phyloP scores from a whole-genome alignment of 2,329 filamentous ascomycete genomes.

The Amylocarpus encephaloides region DNA sequence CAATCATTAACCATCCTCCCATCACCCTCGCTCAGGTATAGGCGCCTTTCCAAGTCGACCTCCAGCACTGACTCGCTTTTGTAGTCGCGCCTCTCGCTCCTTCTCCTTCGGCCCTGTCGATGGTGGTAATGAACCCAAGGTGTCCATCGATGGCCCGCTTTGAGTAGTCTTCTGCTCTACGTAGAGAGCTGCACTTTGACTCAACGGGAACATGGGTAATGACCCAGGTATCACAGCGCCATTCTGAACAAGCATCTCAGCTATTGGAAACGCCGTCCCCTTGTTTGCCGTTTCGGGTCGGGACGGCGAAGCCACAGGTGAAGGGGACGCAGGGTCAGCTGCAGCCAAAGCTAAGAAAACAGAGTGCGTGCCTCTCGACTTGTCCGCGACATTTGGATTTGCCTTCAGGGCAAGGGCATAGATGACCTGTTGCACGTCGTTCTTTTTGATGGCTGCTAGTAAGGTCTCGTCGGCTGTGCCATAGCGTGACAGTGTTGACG shows the following conservation, averaged over 20 bases:
- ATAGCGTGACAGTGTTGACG: constrained; percentile 68
- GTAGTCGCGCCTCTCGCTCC: constrained; percentile 62
- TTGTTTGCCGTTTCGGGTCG: constrained; percentile 38
- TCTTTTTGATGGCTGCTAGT: constrained; percentile 88
- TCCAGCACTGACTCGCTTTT: constrained; percentile 74
- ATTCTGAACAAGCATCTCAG: constrained; percentile 88
- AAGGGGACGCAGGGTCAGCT: constrained; percentile 80
- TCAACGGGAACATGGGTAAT: constrained; percentile 77
- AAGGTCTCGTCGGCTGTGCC: constrained; percentile 79
- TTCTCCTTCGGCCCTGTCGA: constrained; percentile 48
- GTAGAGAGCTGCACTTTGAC: constrained; percentile 72
- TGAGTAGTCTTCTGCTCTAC: constrained; percentile 67
- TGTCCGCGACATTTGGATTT: constrained; percentile 81
- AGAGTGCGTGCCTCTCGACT: constrained; percentile 79
- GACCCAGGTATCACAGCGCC: constrained; percentile 77
- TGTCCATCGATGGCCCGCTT: constrained; percentile 43
- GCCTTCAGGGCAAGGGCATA: constrained; percentile 82
- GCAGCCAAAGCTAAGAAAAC: constrained; percentile 88
- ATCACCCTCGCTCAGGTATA: constrained; percentile 27
- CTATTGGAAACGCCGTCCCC: constrained; percentile 71
- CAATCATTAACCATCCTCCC: constrained; percentile 19
- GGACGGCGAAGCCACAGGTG: constrained; percentile 39
- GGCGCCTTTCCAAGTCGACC: constrained; percentile 53
- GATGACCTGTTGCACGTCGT: constrained; percentile 88
- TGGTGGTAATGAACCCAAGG: constrained; percentile 54